Evolutionary conservation across 192 early-diverging fungal genomes (phyloP).

Genomic region (Nowakowskiella sp.): DNA sequence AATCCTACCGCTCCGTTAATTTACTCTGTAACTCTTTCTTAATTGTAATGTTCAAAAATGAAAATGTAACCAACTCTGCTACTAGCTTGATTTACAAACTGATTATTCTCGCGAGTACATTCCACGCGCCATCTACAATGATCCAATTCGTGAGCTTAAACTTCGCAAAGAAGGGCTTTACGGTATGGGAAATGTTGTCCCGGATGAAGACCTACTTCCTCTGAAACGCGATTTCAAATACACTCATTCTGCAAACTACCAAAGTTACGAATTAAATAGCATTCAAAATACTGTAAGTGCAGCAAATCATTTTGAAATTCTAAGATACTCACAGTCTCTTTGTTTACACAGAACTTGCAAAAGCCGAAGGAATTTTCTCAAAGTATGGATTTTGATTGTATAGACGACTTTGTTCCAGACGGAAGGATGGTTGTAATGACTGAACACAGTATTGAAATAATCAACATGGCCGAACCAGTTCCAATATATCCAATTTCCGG

Average conservation of each 20-base stretch:
- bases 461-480: slow-evolving; percentile 17
- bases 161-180: slow-evolving; percentile 34
- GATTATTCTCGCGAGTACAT: slow-evolving; percentile 33
- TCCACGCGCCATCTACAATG: slow-evolving; percentile 44
- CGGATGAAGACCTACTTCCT: not conserved
- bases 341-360: too few relatives aligned
- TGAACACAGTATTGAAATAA: slow-evolving; percentile 42
- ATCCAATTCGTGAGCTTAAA: slow-evolving; percentile 29
- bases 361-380: too few relatives aligned
- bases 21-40: too few relatives aligned
- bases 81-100: too few relatives aligned
- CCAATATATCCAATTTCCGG: slow-evolving; percentile 21
- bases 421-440: slow-evolving; percentile 38
- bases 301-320: slow-evolving; percentile 5
- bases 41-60: too few relatives aligned
- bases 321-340: too few relatives aligned
- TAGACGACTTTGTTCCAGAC: too few relatives aligned
- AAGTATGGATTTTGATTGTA: too few relatives aligned
- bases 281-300: not conserved
- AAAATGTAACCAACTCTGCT: too few relatives aligned
- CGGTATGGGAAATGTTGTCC: slow-evolving; percentile 4
- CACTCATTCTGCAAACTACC: too few relatives aligned
- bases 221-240: not conserved
- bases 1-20: too few relatives aligned
- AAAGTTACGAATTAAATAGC: slow-evolving; percentile 1